Percentiles rank a stretch among this genome's conserved stretches.
These are phyloP conservation scores for Mycena maculata DNA, from an alignment of 768 basidiomycete genomes.

Conservation along the genomic window DNA sequence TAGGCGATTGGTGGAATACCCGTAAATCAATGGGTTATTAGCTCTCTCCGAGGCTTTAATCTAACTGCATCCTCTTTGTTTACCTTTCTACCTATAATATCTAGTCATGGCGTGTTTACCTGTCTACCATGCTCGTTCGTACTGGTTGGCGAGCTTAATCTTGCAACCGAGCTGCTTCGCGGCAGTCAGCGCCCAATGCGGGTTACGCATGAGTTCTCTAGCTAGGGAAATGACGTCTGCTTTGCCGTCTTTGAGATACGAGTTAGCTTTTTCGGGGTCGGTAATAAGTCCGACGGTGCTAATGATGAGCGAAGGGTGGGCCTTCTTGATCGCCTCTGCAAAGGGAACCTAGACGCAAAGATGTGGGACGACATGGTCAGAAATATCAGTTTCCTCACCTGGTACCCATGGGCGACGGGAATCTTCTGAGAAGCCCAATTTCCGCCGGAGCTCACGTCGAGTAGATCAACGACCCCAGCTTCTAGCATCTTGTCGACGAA, in stretches of 20 bases:
- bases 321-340: constrained; percentile 72
- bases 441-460: constrained; percentile 79
- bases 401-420: constrained; percentile 65
- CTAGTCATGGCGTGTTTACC: too few relatives aligned
- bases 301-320: constrained; percentile 63
- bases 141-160: constrained; percentile 79
- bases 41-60: too few relatives aligned
- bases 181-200: constrained; percentile 72
- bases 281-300: constrained; percentile 82
- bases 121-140: constrained; percentile 75
- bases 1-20: too few relatives aligned
- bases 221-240: constrained; percentile 78
- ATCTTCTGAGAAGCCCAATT: constrained; percentile 74
- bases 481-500: constrained; percentile 66
- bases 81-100: too few relatives aligned
- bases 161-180: constrained; percentile 72
- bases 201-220: constrained; percentile 72
- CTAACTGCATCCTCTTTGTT: too few relatives aligned
- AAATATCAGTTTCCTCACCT: constrained; percentile 53
- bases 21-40: too few relatives aligned
- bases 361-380: not conserved
- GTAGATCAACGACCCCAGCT: constrained; percentile 73
- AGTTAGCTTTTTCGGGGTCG: constrained; percentile 62
- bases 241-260: constrained; percentile 71
- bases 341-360: constrained; percentile 65